These are phyloP conservation scores for Diatrype stigma DNA, from an alignment of 2,329 filamentous ascomycete genomes.

Conservation along the genomic window DNA sequence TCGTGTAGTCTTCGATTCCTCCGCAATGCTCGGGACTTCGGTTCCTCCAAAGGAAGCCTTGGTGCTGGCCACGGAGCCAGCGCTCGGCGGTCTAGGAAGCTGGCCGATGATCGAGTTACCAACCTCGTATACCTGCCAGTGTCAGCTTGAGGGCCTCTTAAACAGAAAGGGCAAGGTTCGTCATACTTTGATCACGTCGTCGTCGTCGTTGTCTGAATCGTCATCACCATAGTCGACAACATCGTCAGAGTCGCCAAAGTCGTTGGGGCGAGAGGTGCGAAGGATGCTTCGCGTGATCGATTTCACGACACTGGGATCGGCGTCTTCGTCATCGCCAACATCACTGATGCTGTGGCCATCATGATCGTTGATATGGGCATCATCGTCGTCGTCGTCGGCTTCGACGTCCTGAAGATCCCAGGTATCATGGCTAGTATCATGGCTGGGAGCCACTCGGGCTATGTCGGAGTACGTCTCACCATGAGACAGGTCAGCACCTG, in stretches of 20 bases:
- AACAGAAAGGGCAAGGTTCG: no score
- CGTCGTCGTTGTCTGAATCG: background rate
- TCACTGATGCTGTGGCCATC: constrained; percentile 4
- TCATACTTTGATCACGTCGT: background rate
- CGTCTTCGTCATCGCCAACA: constrained; percentile 6
- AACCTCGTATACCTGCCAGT: background rate
- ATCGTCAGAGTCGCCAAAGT: constrained; percentile 3
- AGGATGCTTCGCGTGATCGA: background rate
- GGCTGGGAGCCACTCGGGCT: background rate
- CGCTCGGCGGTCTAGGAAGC: background rate
- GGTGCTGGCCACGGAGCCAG: background rate
- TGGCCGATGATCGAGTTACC: background rate
- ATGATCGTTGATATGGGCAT: constrained; percentile 1
- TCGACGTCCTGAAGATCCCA: background rate
- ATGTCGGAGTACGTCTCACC: constrained; percentile 1
- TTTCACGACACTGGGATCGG: constrained; percentile 3
- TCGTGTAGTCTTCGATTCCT: background rate
- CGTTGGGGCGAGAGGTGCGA: background rate
- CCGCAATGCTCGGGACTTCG: background rate
- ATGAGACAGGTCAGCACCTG: constrained; percentile 6
- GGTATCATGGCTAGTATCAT: background rate
- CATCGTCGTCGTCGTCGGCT: background rate
- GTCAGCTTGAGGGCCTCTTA: background rate
- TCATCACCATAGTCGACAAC: constrained; percentile 2
- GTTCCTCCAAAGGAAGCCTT: background rate